Conservation (phyloP, 202 grass and related monocot genomes). For the Eragrostis tef region DNA sequence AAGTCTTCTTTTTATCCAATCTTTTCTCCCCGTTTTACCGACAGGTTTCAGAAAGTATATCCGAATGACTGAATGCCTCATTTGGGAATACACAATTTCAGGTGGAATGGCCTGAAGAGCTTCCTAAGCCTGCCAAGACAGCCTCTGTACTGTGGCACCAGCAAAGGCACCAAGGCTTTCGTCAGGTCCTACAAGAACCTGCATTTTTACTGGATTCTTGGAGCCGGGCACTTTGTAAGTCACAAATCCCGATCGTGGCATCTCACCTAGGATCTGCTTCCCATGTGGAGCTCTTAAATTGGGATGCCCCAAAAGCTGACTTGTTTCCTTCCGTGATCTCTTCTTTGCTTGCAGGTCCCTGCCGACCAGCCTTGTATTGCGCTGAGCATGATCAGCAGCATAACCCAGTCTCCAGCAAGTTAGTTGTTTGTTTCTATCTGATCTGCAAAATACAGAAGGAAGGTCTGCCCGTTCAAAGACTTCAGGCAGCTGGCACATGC, state of each 20-base stretch:
- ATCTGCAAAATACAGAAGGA: neutral
- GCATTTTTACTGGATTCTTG: slow-evolving; percentile 82
- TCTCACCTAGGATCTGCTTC: slow-evolving; percentile 36
- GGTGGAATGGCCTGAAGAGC: slow-evolving; percentile 66
- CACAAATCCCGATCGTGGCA: neutral
- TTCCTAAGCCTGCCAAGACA: slow-evolving; percentile 52
- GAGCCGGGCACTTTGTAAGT: slow-evolving; percentile 82
- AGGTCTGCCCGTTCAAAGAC: neutral
- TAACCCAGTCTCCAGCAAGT: slow-evolving; percentile 63
- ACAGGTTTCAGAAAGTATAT: neutral
- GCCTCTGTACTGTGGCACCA: slow-evolving; percentile 53
- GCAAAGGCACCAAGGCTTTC: slow-evolving; percentile 53
- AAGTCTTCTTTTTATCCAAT: slow-evolving; percentile 18
- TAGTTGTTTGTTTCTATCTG: neutral
- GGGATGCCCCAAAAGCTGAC: neutral
- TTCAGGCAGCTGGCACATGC: neutral
- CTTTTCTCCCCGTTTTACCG: no score
- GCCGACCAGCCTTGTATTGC: slow-evolving; percentile 75
- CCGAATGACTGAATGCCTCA: neutral
- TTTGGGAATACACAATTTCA: neutral
- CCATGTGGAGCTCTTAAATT: slow-evolving; percentile 41
- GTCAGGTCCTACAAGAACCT: slow-evolving; percentile 69
- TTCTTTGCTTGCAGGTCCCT: slow-evolving; percentile 56
- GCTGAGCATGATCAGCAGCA: slow-evolving; percentile 62
- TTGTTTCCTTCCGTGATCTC: neutral